Percentiles rank a stretch among this genome's conserved stretches.
phyloP scores from a whole-genome alignment of 2,329 filamentous ascomycete genomes.

The Curvularia hawaiiensis region DNA sequence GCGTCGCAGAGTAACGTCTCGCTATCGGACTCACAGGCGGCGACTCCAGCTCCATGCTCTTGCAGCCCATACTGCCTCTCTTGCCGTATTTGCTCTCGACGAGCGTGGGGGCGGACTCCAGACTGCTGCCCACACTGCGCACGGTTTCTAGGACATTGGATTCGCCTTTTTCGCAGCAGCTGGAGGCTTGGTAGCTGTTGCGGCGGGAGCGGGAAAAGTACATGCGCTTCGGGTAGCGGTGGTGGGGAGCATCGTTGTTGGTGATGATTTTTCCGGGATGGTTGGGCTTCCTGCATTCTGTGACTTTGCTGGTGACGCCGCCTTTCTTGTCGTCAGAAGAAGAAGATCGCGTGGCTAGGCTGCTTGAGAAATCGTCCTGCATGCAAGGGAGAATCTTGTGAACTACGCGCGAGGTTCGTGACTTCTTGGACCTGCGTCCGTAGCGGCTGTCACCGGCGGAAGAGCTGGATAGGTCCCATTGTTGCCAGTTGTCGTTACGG shows the following conservation, averaged over 20 bases:
- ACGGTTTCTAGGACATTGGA: conserved; percentile 37
- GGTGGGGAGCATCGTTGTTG: conserved; percentile 16
- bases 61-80: conserved; percentile 24
- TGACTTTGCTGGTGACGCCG: not conserved
- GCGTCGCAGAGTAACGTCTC: conserved; percentile 33
- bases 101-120: conserved; percentile 42
- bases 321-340: conserved; percentile 1
- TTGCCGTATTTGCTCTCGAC: conserved; percentile 33
- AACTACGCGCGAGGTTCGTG: conserved; percentile 24
- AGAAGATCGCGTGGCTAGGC: conserved; percentile 32
- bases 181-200: conserved; percentile 36
- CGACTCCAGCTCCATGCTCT: conserved; percentile 26
- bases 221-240: conserved; percentile 26
- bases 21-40: conserved; percentile 29
- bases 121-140: conserved; percentile 39
- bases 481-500: conserved; percentile 37
- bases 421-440: conserved; percentile 9
- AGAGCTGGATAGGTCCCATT: conserved; percentile 22
- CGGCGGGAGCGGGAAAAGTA: conserved; percentile 36
- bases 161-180: conserved; percentile 40
- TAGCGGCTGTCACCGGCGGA: conserved; percentile 35
- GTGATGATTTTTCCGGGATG: conserved; percentile 3
- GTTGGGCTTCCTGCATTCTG: not conserved
- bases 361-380: conserved; percentile 43
- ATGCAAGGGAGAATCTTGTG: conserved; percentile 45